Evolutionary conservation across 495 filamentous ascomycete species (phyloP).

Genomic region (Parmelia sp.): DNA sequence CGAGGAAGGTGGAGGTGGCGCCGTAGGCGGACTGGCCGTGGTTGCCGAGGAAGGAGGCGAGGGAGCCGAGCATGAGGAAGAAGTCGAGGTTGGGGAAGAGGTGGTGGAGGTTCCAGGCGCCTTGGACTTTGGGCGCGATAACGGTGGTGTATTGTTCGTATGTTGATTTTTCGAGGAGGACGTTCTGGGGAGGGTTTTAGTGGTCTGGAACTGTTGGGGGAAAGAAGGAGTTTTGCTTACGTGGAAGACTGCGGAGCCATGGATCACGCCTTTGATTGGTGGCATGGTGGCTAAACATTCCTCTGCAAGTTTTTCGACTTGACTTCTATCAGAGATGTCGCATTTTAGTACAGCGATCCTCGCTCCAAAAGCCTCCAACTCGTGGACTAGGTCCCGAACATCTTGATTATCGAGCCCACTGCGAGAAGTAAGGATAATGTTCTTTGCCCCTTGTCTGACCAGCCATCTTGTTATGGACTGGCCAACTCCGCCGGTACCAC

Average conservation of each 20-base stretch:
- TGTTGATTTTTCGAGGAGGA: background rate
- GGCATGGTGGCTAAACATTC: background rate
- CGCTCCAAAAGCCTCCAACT: background rate
- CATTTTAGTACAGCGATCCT: background rate
- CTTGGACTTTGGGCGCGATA: constrained; percentile 30
- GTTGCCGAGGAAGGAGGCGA: constrained; percentile 38
- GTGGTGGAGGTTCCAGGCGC: constrained; percentile 28
- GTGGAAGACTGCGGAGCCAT: background rate
- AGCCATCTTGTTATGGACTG: constrained; percentile 48
- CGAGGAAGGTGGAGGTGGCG: constrained; percentile 28
- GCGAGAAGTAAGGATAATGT: constrained; percentile 51
- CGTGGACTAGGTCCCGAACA: background rate
- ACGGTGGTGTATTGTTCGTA: background rate
- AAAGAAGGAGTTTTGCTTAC: background rate
- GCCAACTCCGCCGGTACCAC: constrained; percentile 54
- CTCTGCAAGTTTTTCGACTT: background rate
- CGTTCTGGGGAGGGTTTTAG: background rate
- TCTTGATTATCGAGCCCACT: background rate
- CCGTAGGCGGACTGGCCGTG: constrained; percentile 41
- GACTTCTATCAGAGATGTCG: background rate
- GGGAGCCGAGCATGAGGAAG: constrained; percentile 45
- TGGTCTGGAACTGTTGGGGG: background rate
- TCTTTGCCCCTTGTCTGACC: constrained; percentile 46
- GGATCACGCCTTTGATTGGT: background rate
- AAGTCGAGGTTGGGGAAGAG: constrained; percentile 36